Evolutionary conservation across 331 rosid species (phyloP), one percentile per base, ranked within the genome.

Genomic region (Quercus lobata): DNA sequence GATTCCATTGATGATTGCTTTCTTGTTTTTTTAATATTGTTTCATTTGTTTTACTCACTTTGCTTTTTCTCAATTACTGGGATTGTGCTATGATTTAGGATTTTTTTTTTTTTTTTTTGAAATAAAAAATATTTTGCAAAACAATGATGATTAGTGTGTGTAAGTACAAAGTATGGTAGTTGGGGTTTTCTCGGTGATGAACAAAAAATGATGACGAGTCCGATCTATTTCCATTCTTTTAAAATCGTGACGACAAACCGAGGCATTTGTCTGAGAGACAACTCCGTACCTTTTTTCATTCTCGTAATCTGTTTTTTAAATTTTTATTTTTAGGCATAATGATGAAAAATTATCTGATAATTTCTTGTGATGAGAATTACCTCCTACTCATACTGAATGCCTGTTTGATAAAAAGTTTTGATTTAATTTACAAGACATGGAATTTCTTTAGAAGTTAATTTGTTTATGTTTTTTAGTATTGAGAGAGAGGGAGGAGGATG

Each of bases 201-300:
- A 82, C 78, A 84, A 81, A 57, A 1, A 69, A 34, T 10, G 93
- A 91, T 93, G 92, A 93, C 94, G 97, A 93, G 97, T 91, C 97
- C 61, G 96, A 91, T 90, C 77, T 70, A 5, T 63, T 63, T 89
- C 96, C 96, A 92, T 91, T 91, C 92, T 85, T 61, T 61, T 62
- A 75, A 88, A 83, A 83, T 75, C 57, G 82, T 93, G 96, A 93
- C 84, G 97, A 93, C 96, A 79, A 84, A 83, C 53, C 94, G 97
- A 93, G 97, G 96, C 97, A 91, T 91, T 89, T 93, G 96, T 93
- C 94, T 92, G 97, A 92, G 96, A 89, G 94, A 79, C 32, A 74
- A 79, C 84, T 57, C 44, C 78, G 70, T 57, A 52, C 46, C 30
- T 1, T 4, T 8, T 37, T 66, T 9, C 6, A 19, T 7, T n/a